Evolutionary conservation across 768 basidiomycete genomes (phyloP).

Genomic region (Rubroboletus satanas): DNA sequence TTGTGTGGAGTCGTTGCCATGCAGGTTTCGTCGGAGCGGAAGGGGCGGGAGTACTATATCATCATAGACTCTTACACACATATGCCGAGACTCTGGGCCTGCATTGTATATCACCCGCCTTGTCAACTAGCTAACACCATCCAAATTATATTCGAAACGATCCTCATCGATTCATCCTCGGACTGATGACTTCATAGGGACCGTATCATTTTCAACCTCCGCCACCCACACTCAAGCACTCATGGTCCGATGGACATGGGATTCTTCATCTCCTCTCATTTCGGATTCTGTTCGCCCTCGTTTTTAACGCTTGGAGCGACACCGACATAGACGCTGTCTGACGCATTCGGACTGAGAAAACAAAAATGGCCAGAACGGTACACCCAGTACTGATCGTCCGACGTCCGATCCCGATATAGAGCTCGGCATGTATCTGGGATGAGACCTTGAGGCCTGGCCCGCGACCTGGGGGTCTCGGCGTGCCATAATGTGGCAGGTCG

Average conservation of each 20-base stretch:
- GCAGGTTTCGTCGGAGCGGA: conserved; percentile 23
- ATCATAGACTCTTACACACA: conserved; percentile 24
- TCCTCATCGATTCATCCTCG: conserved; percentile 3
- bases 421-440: not conserved
- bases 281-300: conserved; percentile 12
- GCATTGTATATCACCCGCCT: conserved; percentile 27
- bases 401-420: conserved; percentile 19
- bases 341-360: no score
- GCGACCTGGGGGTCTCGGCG: not conserved
- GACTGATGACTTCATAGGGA: conserved; percentile 27
- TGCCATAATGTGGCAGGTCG: not conserved
- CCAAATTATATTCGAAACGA: not conserved
- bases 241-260: not conserved
- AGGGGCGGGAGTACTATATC: conserved; percentile 13
- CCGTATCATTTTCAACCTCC: conserved; percentile 7
- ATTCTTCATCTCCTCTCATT: conserved; percentile 7
- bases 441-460: no score
- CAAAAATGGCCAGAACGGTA: conserved; percentile 3
- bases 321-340: no score
- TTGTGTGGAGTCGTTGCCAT: conserved; percentile 16
- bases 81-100: conserved; percentile 16
- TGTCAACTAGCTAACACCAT: not conserved
- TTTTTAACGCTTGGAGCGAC: no score
- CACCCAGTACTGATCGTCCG: conserved; percentile 11
- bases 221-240: not conserved